These are phyloP conservation scores for Linum trigynum DNA, from an alignment of 345 rosid genomes.

Conservation along the genomic window DNA sequence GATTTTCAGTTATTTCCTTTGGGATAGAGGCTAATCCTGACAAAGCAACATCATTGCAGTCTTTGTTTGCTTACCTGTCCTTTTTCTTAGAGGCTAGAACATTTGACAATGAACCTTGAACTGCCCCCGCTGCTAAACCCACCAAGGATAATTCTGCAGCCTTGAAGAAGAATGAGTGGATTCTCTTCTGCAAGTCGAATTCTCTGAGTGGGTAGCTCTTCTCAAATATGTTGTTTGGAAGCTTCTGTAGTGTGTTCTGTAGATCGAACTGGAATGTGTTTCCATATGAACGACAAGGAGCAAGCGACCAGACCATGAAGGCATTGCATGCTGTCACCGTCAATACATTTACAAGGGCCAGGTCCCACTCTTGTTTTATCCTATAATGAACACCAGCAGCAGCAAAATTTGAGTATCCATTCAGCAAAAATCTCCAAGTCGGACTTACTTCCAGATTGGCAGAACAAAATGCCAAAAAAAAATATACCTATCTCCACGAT, in stretches of 20 bases:
- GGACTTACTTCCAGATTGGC: not conserved
- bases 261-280: constrained; percentile 79
- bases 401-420: constrained; percentile 13
- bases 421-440: constrained; percentile 3
- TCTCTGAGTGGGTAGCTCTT: constrained; percentile 84
- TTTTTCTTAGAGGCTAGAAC: constrained; percentile 55
- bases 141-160: constrained; percentile 79
- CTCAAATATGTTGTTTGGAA: constrained; percentile 91
- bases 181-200: constrained; percentile 76
- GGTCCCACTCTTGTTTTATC: constrained; percentile 88
- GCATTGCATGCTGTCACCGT: constrained; percentile 80
- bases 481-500: constrained; percentile 66
- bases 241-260: constrained; percentile 91
- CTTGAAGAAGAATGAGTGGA: constrained; percentile 77
- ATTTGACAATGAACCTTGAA: constrained; percentile 76
- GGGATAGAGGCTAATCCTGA: not conserved
- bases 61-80: constrained; percentile 43
- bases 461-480: not conserved
- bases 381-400: constrained; percentile 27
- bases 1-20: not conserved
- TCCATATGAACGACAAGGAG: constrained; percentile 93
- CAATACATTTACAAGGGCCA: constrained; percentile 81
- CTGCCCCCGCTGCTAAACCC: constrained; percentile 68
- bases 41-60: not conserved
- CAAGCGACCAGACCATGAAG: constrained; percentile 76